Percentiles rank a stretch among this genome's conserved stretches.
phyloP scores from a whole-genome alignment of 139 green algal species.

The Gonium pectorale region DNA sequence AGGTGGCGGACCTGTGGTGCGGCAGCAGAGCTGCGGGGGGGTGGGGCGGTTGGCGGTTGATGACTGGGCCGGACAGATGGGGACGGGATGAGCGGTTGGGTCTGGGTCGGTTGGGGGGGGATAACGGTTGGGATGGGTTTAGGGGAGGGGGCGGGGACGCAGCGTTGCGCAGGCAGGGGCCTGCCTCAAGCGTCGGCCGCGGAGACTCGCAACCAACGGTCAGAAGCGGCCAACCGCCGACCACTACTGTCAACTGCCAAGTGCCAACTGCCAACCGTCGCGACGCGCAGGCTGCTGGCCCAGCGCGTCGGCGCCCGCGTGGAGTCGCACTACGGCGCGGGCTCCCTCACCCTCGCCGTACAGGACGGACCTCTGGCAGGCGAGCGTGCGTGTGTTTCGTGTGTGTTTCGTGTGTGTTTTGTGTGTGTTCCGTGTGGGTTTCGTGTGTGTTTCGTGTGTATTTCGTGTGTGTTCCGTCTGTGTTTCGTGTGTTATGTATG shows the following conservation, averaged over 20 bases:
- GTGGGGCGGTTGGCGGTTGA: too few relatives aligned
- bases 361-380: constrained; percentile 61
- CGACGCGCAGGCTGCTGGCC: constrained; percentile 74
- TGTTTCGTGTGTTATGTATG: neutral
- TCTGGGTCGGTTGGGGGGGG: too few relatives aligned
- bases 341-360: constrained; percentile 87
- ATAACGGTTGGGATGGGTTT: too few relatives aligned
- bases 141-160: too few relatives aligned
- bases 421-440: neutral
- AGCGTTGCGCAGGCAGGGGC: too few relatives aligned
- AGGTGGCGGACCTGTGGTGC: constrained; percentile 93
- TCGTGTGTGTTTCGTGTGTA: neutral
- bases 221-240: too few relatives aligned
- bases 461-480: neutral
- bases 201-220: too few relatives aligned
- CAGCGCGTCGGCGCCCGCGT: constrained; percentile 71
- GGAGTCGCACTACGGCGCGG: constrained; percentile 73
- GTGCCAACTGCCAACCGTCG: too few relatives aligned
- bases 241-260: too few relatives aligned
- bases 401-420: neutral
- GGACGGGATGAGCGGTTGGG: too few relatives aligned
- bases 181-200: too few relatives aligned
- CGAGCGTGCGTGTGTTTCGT: neutral
- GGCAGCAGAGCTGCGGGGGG: neutral
- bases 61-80: too few relatives aligned